Base-by-base conservation (phyloP, 2,329 filamentous ascomycete genomes). In the Colletotrichum caudatum region DNA sequence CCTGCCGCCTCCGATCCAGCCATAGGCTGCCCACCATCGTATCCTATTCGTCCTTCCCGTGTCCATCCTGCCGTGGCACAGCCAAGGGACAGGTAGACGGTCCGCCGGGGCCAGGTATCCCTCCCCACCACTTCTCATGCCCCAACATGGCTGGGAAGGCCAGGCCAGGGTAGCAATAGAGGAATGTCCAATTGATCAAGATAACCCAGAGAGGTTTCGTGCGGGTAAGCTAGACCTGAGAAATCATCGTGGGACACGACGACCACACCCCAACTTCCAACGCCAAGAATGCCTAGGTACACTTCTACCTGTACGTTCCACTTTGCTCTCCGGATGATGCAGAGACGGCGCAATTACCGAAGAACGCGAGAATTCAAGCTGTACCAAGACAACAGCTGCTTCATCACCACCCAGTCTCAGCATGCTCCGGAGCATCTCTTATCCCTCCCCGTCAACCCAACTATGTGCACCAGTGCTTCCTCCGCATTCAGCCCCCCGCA, bases 401-500 rank as follows among this genome's bases (percentile, higher is more conserved):
- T 46, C 61, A 26, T 69, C 18, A 29, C 41, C 51, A 57, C 50
- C 41, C 60, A 23, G 29, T 51, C 66, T 37, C 46, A 63, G 44
- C 39, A 56, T 44, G 9, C 46, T 33, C 26, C 46, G 46, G 29
- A 29, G 29, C 29, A 29, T 53, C 26, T 44, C 16, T 44, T 50
- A 54, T 57, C 41, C 66, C 37, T 48, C n/a, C 26, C 23, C 41
- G 41, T 29, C 23, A 35, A 44, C 50, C 53, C 61, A 65, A 51
- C 35, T 35, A 5, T 65, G n/a, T 7, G 44, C 23, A 23, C 20
- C 20, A n/a, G 20, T 48, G 44, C 60, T 53, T 41, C 35, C 69
- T 72, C 65, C 65, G 23, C 65, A 64, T 35, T 33, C 54, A 72
- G 59, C 58, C 69, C 69, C 69, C 69, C 69, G 66, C 69, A 72